phyloP scores from a whole-genome alignment of 768 basidiomycete genomes.

The Myochromella boudieri region DNA sequence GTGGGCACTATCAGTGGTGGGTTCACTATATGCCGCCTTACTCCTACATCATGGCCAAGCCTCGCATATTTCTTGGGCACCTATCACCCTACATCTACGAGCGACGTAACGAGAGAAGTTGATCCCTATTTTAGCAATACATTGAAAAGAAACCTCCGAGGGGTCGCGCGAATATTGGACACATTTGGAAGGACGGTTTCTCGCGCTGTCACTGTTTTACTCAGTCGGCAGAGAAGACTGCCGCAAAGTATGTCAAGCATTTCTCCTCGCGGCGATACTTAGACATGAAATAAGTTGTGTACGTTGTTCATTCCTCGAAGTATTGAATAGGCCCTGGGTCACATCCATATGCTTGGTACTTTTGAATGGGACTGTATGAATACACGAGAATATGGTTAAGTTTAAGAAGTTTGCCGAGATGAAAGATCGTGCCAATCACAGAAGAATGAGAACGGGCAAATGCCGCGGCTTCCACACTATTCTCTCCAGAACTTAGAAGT shows the following conservation, averaged over 20 bases:
- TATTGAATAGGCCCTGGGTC: no score
- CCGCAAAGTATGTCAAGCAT: no score
- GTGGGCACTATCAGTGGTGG: no score
- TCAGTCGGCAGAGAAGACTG: neutral
- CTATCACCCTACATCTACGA: neutral
- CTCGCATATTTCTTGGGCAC: neutral
- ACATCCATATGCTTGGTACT: no score
- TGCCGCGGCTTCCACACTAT: constrained; percentile 1
- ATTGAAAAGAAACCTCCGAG: constrained; percentile 8
- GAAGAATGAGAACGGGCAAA: neutral
- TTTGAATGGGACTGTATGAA: no score
- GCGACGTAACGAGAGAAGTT: constrained; percentile 11
- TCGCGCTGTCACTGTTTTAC: constrained; percentile 19
- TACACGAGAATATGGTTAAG: no score
- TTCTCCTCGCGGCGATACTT: no score
- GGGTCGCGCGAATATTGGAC: constrained; percentile 16
- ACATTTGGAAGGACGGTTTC: constrained; percentile 5
- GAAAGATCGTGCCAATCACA: constrained; percentile 4
- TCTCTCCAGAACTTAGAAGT: no score
- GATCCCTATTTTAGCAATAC: constrained; percentile 4
- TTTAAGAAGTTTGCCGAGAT: constrained; percentile 1
- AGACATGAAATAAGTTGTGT: neutral
- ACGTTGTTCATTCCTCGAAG: constrained; percentile 2
- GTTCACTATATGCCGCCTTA: neutral
- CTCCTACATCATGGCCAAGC: neutral